These are phyloP conservation scores for Eurotiales sp. DNA, from an alignment of 2,329 filamentous ascomycete species.

Conservation along the genomic window DNA sequence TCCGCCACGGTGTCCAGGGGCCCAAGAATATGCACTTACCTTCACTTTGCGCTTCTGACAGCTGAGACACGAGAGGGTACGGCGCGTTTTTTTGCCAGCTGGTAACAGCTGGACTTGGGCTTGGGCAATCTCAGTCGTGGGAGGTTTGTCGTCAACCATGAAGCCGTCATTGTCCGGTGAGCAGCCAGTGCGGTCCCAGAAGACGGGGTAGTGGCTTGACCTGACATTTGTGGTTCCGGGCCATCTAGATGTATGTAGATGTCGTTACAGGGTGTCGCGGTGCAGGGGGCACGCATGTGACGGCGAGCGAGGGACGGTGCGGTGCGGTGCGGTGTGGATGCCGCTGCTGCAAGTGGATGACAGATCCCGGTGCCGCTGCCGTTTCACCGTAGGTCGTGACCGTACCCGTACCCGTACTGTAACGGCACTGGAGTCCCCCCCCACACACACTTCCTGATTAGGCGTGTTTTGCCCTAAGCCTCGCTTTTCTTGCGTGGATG, in stretches of 20 bases:
- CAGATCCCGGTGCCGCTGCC: no score
- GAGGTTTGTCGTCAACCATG: slow-evolving; percentile 10
- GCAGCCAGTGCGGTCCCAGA: neutral
- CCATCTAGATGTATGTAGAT: neutral
- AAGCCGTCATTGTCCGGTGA: slow-evolving; percentile 8
- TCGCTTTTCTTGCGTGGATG: no score
- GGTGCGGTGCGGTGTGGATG: neutral
- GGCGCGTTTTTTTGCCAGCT: slow-evolving; percentile 25
- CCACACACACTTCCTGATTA: no score
- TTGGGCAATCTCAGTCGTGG: slow-evolving; percentile 4
- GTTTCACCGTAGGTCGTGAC: no score
- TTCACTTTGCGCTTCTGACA: slow-evolving; percentile 33
- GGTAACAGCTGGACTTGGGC: neutral
- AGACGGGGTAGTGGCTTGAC: no score
- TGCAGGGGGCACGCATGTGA: neutral
- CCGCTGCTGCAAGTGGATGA: neutral
- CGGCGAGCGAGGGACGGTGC: neutral
- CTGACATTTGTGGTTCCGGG: neutral
- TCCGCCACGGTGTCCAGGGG: no score
- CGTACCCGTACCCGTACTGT: no score
- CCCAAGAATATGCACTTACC: no score
- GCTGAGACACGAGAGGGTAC: slow-evolving; percentile 28
- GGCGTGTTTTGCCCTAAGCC: no score
- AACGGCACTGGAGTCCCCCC: no score
- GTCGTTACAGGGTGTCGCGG: neutral